Evolutionary conservation across 495 filamentous ascomycete species (phyloP).

Genomic region (Stereocaulon alpinum): DNA sequence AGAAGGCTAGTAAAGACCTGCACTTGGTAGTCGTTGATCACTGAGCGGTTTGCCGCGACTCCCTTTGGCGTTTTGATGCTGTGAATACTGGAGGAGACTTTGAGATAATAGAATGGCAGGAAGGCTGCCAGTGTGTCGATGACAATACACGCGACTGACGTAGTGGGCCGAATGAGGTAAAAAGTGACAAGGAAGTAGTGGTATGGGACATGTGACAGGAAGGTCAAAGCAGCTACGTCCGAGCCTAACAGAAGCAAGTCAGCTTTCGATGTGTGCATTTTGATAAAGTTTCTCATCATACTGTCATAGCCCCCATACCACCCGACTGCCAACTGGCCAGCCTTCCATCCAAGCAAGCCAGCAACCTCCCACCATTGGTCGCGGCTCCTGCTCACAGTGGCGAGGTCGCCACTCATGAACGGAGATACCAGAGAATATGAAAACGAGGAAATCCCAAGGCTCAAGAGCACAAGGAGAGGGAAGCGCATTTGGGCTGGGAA

Average conservation of each 20-base stretch:
- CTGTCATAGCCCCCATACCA: conserved; percentile 66
- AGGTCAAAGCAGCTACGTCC: conserved; percentile 56
- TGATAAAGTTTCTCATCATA: conserved; percentile 24
- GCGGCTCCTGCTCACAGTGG: conserved; percentile 47
- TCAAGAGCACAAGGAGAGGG: conserved; percentile 51
- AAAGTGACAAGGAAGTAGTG: conserved; percentile 62
- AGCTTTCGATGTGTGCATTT: neutral
- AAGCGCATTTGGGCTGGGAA: conserved; percentile 47
- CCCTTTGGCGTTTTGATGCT: conserved; percentile 35
- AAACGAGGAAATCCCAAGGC: conserved; percentile 46
- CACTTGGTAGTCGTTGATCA: conserved; percentile 56
- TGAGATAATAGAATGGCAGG: conserved; percentile 61
- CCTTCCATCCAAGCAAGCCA: conserved; percentile 53
- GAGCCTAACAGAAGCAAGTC: conserved; percentile 36
- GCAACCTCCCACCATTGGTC: conserved; percentile 52
- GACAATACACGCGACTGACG: conserved; percentile 43
- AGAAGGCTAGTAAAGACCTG: conserved; percentile 53
- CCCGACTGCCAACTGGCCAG: conserved; percentile 55
- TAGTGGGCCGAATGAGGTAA: conserved; percentile 53
- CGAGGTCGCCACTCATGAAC: conserved; percentile 47
- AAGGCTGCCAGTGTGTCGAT: conserved; percentile 58
- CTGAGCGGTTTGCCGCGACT: conserved; percentile 51
- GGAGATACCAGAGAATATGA: conserved; percentile 45
- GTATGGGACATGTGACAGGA: conserved; percentile 61
- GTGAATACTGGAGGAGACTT: conserved; percentile 52